Conservation (phyloP, 2,329 filamentous ascomycete species). For the Leptographium radiaticola region DNA sequence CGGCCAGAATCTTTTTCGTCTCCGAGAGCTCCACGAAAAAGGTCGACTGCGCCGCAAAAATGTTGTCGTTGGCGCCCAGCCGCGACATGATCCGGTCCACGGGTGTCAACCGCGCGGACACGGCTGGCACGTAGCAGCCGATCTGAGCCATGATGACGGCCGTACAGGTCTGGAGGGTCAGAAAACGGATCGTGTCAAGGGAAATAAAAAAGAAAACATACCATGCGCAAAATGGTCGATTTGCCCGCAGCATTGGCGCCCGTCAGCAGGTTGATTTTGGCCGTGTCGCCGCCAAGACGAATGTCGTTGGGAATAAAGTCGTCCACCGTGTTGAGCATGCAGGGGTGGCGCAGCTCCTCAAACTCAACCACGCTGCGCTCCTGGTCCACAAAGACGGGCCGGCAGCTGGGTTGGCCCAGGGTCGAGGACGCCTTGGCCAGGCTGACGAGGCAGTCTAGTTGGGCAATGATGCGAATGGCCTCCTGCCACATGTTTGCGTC, state of each 20-base stretch:
- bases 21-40: conserved; percentile 97
- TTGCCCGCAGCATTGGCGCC: conserved; percentile 97
- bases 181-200: conserved; percentile 1
- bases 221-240: conserved; percentile 91
- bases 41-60: conserved; percentile 92
- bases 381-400: conserved; percentile 75
- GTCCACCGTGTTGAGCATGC: conserved; percentile 75
- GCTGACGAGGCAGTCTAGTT: conserved; percentile 90
- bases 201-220: conserved; percentile 25
- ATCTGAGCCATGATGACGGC: conserved; percentile 97
- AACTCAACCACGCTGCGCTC: conserved; percentile 86
- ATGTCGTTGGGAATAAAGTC: conserved; percentile 98
- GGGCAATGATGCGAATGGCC: conserved; percentile 79
- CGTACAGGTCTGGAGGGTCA: conserved; percentile 58
- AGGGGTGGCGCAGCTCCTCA: conserved; percentile 83
- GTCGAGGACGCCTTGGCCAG: conserved; percentile 77
- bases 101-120: conserved; percentile 71
- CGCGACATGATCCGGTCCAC: conserved; percentile 98
- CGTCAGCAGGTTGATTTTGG: conserved; percentile 84
- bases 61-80: conserved; percentile 95
- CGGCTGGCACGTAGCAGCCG: conserved; percentile 80
- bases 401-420: conserved; percentile 75
- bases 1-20: conserved; percentile 93
- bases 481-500: conserved; percentile 77
- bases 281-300: conserved; percentile 62